These are phyloP conservation scores for Suaeda aralocaspica DNA, from an alignment of 148 eudicot species.

Conservation along the genomic window DNA sequence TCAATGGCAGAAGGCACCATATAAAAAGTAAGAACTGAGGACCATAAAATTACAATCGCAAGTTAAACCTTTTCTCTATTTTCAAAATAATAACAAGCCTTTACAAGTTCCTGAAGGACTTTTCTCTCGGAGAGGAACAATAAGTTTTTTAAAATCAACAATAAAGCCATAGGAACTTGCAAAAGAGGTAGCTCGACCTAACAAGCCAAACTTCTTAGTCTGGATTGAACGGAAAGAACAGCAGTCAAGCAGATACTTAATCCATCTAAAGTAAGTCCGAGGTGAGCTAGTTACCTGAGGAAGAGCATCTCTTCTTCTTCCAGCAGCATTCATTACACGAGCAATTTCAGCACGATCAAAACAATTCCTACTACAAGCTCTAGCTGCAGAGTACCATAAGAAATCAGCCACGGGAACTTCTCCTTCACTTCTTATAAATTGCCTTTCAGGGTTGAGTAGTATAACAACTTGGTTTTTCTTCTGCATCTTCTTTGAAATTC, in stretches of 20 bases:
- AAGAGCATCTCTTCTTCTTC: conserved; percentile 85
- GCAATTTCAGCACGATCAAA: conserved; percentile 99
- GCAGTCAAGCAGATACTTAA: neutral
- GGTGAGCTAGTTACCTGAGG: conserved; percentile 64
- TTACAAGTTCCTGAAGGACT: neutral
- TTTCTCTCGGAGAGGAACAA: neutral
- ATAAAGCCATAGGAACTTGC: neutral
- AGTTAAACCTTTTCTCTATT: neutral
- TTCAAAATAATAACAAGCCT: neutral
- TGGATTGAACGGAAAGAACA: neutral
- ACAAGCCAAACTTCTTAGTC: neutral
- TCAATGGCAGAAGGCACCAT: too few relatives aligned
- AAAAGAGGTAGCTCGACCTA: conserved; percentile 1
- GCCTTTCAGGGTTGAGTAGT: conserved; percentile 89
- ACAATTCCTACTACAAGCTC: conserved; percentile 91
- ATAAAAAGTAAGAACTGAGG: too few relatives aligned
- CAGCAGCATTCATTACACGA: conserved; percentile 98
- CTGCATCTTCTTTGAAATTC: conserved; percentile 83
- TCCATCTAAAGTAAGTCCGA: neutral
- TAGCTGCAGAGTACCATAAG: conserved; percentile 96
- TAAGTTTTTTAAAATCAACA: neutral
- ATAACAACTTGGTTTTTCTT: conserved; percentile 91
- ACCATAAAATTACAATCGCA: too few relatives aligned
- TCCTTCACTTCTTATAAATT: conserved; percentile 78
- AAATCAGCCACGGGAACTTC: conserved; percentile 97